Evolutionary conservation across 148 eudicot species (phyloP).

Genomic region (Cornus florida): DNA sequence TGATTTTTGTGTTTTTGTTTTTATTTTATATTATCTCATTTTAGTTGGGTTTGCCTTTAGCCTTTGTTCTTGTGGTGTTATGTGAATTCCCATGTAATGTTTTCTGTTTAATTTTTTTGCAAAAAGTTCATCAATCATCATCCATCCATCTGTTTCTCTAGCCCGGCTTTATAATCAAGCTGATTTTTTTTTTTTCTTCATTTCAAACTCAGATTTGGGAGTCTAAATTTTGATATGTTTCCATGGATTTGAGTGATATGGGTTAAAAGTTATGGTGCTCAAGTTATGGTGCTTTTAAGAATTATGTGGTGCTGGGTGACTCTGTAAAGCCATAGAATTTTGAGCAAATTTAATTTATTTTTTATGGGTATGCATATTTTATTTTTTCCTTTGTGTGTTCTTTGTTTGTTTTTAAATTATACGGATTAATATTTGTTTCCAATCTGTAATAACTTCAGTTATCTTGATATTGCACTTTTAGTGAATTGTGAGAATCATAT

Average conservation of each 20-base stretch:
- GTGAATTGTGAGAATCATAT: not conserved
- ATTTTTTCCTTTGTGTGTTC: constrained; percentile 1
- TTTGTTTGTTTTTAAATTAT: constrained; percentile 6
- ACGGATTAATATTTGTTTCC: not conserved
- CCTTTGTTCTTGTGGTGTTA: not conserved
- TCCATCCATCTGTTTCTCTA: too few relatives aligned
- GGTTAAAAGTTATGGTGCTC: too few relatives aligned
- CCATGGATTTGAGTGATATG: not conserved
- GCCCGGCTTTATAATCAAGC: not conserved
- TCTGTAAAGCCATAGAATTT: not conserved
- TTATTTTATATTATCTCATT: not conserved
- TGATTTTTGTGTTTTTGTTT: not conserved
- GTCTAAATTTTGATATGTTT: not conserved
- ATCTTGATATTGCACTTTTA: not conserved
- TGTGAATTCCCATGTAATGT: not conserved
- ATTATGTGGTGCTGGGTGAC: not conserved
- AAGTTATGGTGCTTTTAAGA: not conserved
- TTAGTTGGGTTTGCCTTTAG: not conserved
- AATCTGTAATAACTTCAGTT: not conserved
- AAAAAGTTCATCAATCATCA: too few relatives aligned
- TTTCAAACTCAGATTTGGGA: too few relatives aligned
- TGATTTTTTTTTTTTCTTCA: not conserved
- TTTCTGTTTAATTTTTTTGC: not conserved
- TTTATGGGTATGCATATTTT: not conserved
- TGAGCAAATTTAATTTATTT: not conserved